phyloP scores from a whole-genome alignment of 148 eudicot genomes.

The Cornus suecica region DNA sequence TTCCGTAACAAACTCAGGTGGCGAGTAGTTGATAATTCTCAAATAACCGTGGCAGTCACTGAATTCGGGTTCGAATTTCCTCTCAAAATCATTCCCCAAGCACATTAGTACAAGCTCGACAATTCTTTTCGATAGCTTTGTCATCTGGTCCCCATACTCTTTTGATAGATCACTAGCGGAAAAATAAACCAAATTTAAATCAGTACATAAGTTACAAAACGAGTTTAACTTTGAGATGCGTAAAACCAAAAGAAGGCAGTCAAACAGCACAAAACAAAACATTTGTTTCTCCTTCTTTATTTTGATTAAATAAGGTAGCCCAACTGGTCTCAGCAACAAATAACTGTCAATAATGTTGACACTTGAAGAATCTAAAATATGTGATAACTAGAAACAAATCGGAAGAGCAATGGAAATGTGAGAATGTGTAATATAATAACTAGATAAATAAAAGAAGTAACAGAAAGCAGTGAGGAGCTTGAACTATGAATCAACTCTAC shows the following conservation, averaged over 20 bases:
- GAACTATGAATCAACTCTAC: neutral
- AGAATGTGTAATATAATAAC: too few species aligned
- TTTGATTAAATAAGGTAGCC: too few species aligned
- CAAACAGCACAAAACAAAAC: neutral
- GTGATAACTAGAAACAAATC: too few species aligned
- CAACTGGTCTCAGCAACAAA: too few species aligned
- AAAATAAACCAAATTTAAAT: too few species aligned
- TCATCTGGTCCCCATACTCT: constrained; percentile 62
- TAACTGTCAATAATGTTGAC: too few species aligned
- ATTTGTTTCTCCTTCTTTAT: constrained; percentile 3
- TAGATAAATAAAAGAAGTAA: too few species aligned
- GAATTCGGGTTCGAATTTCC: constrained; percentile 45
- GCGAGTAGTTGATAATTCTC: constrained; percentile 58
- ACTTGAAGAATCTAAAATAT: too few species aligned
- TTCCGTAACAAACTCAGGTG: constrained; percentile 28
- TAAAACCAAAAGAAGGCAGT: neutral
- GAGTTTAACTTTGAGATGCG: neutral
- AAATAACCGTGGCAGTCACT: constrained; percentile 55
- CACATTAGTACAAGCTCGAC: constrained; percentile 42
- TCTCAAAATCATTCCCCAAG: constrained; percentile 48
- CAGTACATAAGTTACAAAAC: neutral
- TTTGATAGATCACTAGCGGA: constrained; percentile 43
- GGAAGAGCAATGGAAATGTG: too few species aligned
- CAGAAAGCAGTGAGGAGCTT: too few species aligned
- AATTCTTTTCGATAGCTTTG: constrained; percentile 41